These are phyloP conservation scores for Pyrenula aspistea DNA, from an alignment of 495 filamentous ascomycete genomes.

Conservation along the genomic window DNA sequence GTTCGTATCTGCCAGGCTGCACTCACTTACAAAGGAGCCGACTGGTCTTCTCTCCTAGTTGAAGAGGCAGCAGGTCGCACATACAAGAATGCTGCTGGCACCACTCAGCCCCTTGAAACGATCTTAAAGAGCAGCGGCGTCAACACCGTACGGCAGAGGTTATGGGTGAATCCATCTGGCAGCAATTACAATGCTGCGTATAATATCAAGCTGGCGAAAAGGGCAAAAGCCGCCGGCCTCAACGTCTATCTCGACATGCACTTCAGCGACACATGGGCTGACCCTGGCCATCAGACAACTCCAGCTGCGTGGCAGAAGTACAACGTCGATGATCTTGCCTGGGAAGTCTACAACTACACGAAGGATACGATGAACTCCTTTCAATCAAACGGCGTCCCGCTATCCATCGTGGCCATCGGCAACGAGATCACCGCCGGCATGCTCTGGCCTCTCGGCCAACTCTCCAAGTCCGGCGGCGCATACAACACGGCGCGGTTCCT, in stretches of 20 bases:
- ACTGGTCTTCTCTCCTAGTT: constrained; percentile 59
- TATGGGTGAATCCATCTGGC: constrained; percentile 60
- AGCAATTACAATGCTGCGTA: constrained; percentile 59
- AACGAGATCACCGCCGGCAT: constrained; percentile 57
- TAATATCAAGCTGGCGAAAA: constrained; percentile 51
- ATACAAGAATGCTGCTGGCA: constrained; percentile 45
- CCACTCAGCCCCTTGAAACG: constrained; percentile 41
- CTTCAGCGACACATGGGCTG: constrained; percentile 55
- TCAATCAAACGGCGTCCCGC: constrained; percentile 35
- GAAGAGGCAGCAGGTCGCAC: constrained; percentile 48
- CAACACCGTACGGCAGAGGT: constrained; percentile 58
- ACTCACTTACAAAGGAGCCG: constrained; percentile 54
- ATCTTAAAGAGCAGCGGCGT: constrained; percentile 53
- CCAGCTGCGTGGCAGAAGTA: constrained; percentile 49
- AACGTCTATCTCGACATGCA: constrained; percentile 59
- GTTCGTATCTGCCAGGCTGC: constrained; percentile 22
- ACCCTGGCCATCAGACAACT: constrained; percentile 33
- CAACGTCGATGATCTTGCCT: constrained; percentile 41
- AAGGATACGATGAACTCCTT: constrained; percentile 47
- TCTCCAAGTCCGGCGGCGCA: constrained; percentile 22
- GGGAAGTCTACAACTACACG: constrained; percentile 57
- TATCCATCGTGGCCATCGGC: constrained; percentile 53
- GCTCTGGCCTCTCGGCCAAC: constrained; percentile 49
- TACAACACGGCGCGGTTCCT: constrained; percentile 48
- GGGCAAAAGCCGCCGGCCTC: constrained; percentile 52